These are phyloP conservation scores for Toxoplasma gondii DNA, from an alignment of 169 alveolate species.

Conservation along the genomic window DNA sequence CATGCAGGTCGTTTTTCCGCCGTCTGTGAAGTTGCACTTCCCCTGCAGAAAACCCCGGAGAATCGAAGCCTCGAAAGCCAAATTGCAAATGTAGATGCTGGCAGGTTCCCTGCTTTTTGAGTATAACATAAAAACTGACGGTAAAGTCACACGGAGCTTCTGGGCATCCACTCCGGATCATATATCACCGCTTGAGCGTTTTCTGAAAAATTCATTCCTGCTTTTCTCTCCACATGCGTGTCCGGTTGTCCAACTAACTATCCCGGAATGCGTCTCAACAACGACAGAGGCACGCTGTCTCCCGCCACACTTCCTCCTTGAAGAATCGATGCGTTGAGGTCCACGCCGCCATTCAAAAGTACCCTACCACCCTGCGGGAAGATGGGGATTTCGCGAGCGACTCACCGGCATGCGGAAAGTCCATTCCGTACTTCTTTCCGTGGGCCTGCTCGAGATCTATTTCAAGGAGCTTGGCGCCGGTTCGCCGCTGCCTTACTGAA, in stretches of 20 bases:
- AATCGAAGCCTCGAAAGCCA: background rate
- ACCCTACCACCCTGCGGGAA: background rate
- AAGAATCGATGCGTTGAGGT: background rate
- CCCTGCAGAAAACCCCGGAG: background rate
- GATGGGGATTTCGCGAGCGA: background rate
- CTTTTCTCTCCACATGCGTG: no score
- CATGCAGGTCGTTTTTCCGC: background rate
- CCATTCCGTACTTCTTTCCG: background rate
- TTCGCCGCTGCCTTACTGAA: background rate
- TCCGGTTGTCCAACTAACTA: no score
- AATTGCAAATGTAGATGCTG: background rate
- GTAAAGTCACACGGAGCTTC: no score
- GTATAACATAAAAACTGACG: no score
- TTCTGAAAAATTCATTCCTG: no score
- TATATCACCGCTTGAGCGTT: no score
- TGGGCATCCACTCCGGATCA: no score
- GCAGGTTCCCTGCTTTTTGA: background rate
- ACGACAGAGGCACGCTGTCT: no score
- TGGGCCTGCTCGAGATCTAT: constrained; percentile 20
- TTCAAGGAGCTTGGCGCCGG: background rate
- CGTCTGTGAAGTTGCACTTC: constrained; percentile 4
- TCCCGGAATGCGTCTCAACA: no score
- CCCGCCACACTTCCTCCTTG: no score
- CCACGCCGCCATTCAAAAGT: background rate
- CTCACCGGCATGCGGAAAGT: constrained; percentile 13